Percentiles rank a stretch among this genome's conserved stretches.
phyloP scores from a whole-genome alignment of 2,329 filamentous ascomycete genomes.

The Graphilbum fragrans region DNA sequence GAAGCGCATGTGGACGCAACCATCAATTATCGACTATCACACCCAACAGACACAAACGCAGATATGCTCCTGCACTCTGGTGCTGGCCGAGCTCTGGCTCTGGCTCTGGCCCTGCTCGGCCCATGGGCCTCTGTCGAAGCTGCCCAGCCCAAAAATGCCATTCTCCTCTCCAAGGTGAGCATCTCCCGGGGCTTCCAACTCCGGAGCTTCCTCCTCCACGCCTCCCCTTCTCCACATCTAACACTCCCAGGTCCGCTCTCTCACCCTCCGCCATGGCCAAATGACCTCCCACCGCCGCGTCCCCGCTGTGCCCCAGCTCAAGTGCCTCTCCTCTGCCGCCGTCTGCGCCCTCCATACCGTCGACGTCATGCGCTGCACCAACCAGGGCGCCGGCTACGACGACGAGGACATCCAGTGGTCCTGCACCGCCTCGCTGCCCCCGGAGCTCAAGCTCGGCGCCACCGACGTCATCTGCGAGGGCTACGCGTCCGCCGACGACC shows the following conservation, averaged over 20 bases:
- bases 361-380: constrained; percentile 80
- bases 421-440: constrained; percentile 53
- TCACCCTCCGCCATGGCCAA: constrained; percentile 59
- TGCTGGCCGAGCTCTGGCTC: neutral
- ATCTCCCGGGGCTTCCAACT: neutral
- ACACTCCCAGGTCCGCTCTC: constrained; percentile 47
- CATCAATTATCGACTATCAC: too few relatives aligned
- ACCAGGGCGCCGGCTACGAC: constrained; percentile 70
- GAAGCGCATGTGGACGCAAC: too few relatives aligned
- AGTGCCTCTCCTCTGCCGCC: constrained; percentile 53
- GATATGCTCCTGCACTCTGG: neutral
- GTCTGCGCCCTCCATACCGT: constrained; percentile 60
- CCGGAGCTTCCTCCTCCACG: neutral
- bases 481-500: constrained; percentile 63
- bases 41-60: neutral
- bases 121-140: neutral
- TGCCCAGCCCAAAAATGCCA: constrained; percentile 33
- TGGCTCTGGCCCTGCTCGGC: neutral
- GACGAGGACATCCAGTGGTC: constrained; percentile 82
- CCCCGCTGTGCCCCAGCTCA: constrained; percentile 63
- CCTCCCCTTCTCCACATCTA: constrained; percentile 8
- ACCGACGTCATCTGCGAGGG: constrained; percentile 93
- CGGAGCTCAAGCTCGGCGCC: constrained; percentile 57
- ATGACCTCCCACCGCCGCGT: constrained; percentile 68
- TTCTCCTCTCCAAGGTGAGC: constrained; percentile 51